Percentiles rank a stretch among this genome's conserved stretches.
Conservation (phyloP, 148 eudicot genomes). For the Persicaria tinctoria region DNA sequence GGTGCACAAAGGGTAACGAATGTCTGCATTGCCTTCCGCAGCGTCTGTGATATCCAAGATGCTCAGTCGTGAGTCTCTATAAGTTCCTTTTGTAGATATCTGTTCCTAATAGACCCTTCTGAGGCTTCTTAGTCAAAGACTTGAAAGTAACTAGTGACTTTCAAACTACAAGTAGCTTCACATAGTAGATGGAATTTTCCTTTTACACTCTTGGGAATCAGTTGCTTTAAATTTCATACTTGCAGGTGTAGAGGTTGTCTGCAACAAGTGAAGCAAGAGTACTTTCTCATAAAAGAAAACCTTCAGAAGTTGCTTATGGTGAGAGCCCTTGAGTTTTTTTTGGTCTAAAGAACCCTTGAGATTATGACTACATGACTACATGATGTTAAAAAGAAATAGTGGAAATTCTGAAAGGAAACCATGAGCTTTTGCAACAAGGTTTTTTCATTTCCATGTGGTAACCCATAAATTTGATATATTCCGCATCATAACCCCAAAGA, state of each 20-base stretch:
- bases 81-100: background rate
- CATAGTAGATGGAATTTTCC: background rate
- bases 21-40: conserved; percentile 46
- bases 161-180: background rate
- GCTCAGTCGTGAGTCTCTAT: conserved; percentile 34
- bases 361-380: too few relatives aligned
- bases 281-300: conserved; percentile 7
- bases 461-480: too few relatives aligned
- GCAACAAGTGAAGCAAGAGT: conserved; percentile 13
- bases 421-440: too few relatives aligned
- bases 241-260: conserved; percentile 15
- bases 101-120: background rate
- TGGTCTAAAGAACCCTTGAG: background rate
- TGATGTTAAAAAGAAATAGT: too few relatives aligned
- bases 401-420: too few relatives aligned
- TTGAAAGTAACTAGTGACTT: background rate
- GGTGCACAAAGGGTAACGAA: conserved; percentile 69
- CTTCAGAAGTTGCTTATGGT: conserved; percentile 12
- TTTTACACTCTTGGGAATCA: background rate
- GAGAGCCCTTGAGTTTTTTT: background rate
- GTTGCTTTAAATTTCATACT: background rate
- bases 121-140: background rate
- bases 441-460: too few relatives aligned
- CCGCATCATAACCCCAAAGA: too few relatives aligned
- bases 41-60: conserved; percentile 25